Base-by-base conservation (phyloP, 306 rosid genomes). In the Quercus berberidifolia region DNA sequence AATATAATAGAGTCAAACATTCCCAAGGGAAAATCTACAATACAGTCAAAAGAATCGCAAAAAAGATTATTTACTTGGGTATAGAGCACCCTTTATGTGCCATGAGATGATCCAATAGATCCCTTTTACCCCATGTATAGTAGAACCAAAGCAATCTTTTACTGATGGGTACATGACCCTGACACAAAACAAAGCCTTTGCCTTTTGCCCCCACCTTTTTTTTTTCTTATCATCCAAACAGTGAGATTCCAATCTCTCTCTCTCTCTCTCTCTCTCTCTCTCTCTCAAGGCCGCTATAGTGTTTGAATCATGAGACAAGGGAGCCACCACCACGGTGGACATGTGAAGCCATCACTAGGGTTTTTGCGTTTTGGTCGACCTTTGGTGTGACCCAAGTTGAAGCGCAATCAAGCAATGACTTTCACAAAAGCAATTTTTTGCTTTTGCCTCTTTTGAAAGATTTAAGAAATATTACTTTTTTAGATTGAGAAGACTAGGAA, bases 321-420 rank as follows among this genome's bases (percentile, higher is more conserved):
- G 94, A 88, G 89, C 91, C 93, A 88, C 92, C 92, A 87, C 84
- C 75, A 85, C 68, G 73, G 85, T 81, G 84, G 85, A 82, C 87
- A 88, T 89, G 89, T 89, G 94, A 88, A 86, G 86, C 78, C 74
- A 89, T 85, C 89, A 89, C 73, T 79, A 51, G 74, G 80, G 76
- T 57, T 70, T 52, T 58, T 86, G 89, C 71, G 69, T 71, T 46
- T 58, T 86, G 89, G 74, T 81, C 83, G 87, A 55, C 77, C 86
- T 86, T 79, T 81, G 69, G 58, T 76, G 85, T 88, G 80, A 80
- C 91, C 88, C 80, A 56, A 59, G 80, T 80, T 74, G 77, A 85
- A 84, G 83, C 88, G 86, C 92, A 85, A 87, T 87, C 93, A 79
- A 74, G 78, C 71, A 83, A 82, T 82, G 75, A 75, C 91, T 85